Evolutionary conservation across 129 eudicot genomes (phyloP).

Genomic region (Silybum marianum): DNA sequence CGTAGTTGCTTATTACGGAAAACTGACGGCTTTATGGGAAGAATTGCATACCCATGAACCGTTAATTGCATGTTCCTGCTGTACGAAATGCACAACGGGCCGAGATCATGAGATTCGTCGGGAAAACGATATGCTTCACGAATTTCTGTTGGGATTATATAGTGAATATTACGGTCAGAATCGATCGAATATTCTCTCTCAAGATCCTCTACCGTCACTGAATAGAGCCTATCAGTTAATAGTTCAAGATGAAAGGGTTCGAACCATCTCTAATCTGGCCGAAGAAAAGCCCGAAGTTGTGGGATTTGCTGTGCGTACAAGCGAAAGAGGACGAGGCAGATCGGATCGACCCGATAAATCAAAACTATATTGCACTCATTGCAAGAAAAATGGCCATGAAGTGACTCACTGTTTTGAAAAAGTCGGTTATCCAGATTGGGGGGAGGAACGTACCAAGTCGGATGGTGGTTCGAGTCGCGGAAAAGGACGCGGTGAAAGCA

Average conservation of each 20-base stretch:
- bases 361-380: not conserved
- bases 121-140: not conserved
- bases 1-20: not conserved
- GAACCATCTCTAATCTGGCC: too few relatives aligned
- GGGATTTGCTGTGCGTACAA: not conserved
- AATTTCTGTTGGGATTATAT: not conserved
- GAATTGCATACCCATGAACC: not conserved
- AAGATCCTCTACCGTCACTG: too few relatives aligned
- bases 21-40: conserved; percentile 1
- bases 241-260: too few relatives aligned
- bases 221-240: too few relatives aligned
- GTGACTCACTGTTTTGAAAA: not conserved
- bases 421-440: not conserved
- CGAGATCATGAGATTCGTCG: not conserved
- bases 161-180: not conserved
- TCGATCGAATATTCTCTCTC: too few relatives aligned
- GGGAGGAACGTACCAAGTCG: not conserved
- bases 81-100: not conserved
- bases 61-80: not conserved
- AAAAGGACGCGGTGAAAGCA: not conserved
- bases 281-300: too few relatives aligned
- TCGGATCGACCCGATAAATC: not conserved
- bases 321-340: not conserved
- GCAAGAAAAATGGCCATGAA: conserved; percentile 3
- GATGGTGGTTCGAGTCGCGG: not conserved